Evolutionary conservation across 2,329 filamentous ascomycete species (phyloP), one percentile per base, ranked within the genome.

Genomic region (Hawksworthiomyces lignivorus): DNA sequence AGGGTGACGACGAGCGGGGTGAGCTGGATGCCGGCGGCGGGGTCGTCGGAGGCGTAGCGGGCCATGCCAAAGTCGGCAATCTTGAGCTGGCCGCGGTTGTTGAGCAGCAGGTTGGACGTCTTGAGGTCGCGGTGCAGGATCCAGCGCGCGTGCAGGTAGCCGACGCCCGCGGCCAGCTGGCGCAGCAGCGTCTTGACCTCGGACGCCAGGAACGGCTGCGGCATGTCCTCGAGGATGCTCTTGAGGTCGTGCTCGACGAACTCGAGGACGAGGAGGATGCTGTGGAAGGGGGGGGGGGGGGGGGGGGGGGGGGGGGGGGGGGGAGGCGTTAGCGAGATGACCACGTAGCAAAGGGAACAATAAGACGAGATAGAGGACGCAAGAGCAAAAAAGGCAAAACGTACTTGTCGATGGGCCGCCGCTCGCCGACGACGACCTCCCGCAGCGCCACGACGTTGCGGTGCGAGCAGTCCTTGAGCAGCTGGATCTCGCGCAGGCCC

Each of bases 11-110:
- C 92, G 35, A 97, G 77, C 58, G 90, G 84, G 3, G 92, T 97
- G 46, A 97, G 73, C 48, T 84, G 83, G 1, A 29, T 21, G 9
- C 26, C 12, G 15, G 31, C n/a, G n/a, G 15, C 14, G 19, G 22
- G 4, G 21, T 34, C 42, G 52, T 87, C 80, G 38, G 84, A 84
- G 43, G 85, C 84, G 64, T 92, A 92, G 21, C 92, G 78, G 4
- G 92, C 90, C 87, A 98, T 96, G 61, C 92, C 92, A 58, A 98
- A 98, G 64, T 98, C 92, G 46, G 92, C 92, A 50, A 98, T 82
- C 63, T 96, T 96, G 62, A 98, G 82, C 60, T 85, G 82, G 34
- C 92, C 92, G 34, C 88, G 85, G 68, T 97, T 97, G 68, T 87
- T 94, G 65, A 98, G 83, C 35, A 98, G 80, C 35, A 98, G 80